These are phyloP conservation scores for Physcia stellaris DNA, from an alignment of 495 filamentous ascomycete genomes.

Conservation along the genomic window DNA sequence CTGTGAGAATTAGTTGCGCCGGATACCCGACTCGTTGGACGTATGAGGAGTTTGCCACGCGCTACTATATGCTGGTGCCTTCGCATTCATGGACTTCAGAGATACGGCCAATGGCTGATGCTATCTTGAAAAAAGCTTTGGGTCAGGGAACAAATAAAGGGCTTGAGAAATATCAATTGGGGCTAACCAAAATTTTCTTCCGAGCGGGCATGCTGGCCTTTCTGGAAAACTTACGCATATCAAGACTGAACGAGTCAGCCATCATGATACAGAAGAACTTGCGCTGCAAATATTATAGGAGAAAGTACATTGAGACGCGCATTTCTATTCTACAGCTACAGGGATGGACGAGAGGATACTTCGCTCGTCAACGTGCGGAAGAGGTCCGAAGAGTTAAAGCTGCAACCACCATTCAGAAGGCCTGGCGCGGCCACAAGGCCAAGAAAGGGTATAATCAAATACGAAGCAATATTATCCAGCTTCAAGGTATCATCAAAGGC, in stretches of 20 bases:
- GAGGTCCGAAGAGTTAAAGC: constrained; percentile 72
- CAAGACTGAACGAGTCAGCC: constrained; percentile 80
- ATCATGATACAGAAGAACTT: constrained; percentile 99
- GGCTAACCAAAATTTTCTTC: constrained; percentile 98
- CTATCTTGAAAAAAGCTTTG: constrained; percentile 81
- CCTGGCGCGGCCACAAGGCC: constrained; percentile 86
- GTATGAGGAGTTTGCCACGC: constrained; percentile 93
- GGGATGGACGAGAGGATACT: constrained; percentile 54
- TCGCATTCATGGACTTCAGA: constrained; percentile 86
- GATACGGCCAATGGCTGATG: constrained; percentile 84
- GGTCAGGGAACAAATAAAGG: constrained; percentile 66
- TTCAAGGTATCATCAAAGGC: constrained; percentile 82
- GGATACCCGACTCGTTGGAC: constrained; percentile 98
- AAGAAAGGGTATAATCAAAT: constrained; percentile 62
- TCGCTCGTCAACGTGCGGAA: constrained; percentile 63
- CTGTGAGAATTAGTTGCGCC: constrained; percentile 93
- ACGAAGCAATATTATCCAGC: constrained; percentile 67
- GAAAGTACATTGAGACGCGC: constrained; percentile 78
- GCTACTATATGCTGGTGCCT: constrained; percentile 97
- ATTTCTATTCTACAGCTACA: constrained; percentile 70
- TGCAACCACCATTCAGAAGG: constrained; percentile 84
- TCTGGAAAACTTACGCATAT: constrained; percentile 85
- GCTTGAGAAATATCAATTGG: constrained; percentile 89
- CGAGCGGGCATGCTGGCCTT: constrained; percentile 97
- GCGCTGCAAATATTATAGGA: constrained; percentile 85